Evolutionary conservation across 1,139 yeast genomes (phyloP).

Genomic region (Nakaseomyces uthaithaninus): DNA sequence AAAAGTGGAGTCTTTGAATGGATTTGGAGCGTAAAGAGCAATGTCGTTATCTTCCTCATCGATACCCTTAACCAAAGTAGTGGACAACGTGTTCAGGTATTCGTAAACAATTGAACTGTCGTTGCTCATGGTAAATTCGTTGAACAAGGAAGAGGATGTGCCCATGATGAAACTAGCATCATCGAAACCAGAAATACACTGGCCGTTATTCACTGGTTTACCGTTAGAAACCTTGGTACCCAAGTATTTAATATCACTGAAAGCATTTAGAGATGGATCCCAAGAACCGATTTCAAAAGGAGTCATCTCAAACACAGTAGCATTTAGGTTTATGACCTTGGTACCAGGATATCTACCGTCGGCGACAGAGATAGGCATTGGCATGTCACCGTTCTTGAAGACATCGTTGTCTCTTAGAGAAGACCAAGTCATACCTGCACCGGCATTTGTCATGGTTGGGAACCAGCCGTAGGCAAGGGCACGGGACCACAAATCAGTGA

Average conservation of each 20-base stretch:
- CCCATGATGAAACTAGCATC: conserved; percentile 72
- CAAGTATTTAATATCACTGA: conserved; percentile 59
- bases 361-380: conserved; percentile 74
- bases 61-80: conserved; percentile 39
- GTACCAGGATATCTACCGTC: conserved; percentile 72
- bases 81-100: conserved; percentile 40
- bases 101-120: conserved; percentile 47
- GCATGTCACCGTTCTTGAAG: conserved; percentile 58
- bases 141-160: conserved; percentile 72
- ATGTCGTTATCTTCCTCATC: conserved; percentile 51
- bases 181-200: conserved; percentile 62
- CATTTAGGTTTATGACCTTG: conserved; percentile 47
- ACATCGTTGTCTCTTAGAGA: conserved; percentile 38
- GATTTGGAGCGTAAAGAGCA: conserved; percentile 70
- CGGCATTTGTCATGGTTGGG: conserved; percentile 45
- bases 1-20: conserved; percentile 40
- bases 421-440: conserved; percentile 23
- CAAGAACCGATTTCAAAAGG: conserved; percentile 85
- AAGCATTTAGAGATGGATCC: conserved; percentile 68
- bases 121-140: conserved; percentile 54
- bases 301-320: conserved; percentile 70
- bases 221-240: conserved; percentile 66
- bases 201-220: conserved; percentile 33
- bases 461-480: conserved; percentile 72
- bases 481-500: conserved; percentile 44